Base-by-base conservation (phyloP, 2,329 filamentous ascomycete genomes). In the Fusarium sp. region DNA sequence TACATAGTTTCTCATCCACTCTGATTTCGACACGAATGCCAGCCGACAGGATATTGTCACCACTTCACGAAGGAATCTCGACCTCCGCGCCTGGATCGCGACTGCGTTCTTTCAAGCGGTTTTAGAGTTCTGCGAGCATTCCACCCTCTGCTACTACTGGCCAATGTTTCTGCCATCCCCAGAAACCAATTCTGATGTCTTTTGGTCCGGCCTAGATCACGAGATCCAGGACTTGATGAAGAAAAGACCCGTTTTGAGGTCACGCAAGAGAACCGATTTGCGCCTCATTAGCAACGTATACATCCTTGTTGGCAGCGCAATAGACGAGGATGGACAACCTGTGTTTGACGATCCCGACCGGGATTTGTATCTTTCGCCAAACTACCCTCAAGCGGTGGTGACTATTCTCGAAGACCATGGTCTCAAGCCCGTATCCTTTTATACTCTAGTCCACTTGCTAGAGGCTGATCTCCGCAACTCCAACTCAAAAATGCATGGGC, bases 1-100 rank as follows among this genome's bases (percentile, higher is more conserved):
- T n/a, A n/a, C n/a, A n/a, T 50, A 73, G 70, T 73, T 71, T 34
- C 61, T 66, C 3, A 70, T 72, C 15, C 61, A 72, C 8, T 68
- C 66, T 0, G 68, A 73, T 34, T 73, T 73, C 6, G 70, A 70
- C 6, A 64, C 63, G 0, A 65, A 64, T 16, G 60, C 55, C 28
- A 66, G 57, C 3, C 63, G 66, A 3, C 60, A 71, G n/a, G 59
- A 64, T 18, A 66, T 71, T 8, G 53, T 67, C 6, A 64, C 59
- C 5, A 66, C 63, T 1, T 68, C 63, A 4, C 23, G 41, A 10
- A 57, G 66, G 4, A 73, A 70, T 8, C 13, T 65, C 1, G 18
- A 47, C 0, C 47, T 73, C 6, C 63, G 58, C 6, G n/a, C 10
- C 1, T 56, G 43, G 16, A 68, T 72, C 6, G 56, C 51, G 1